These are phyloP conservation scores for Mycena capillaripes DNA, from an alignment of 768 basidiomycete species.

Conservation along the genomic window DNA sequence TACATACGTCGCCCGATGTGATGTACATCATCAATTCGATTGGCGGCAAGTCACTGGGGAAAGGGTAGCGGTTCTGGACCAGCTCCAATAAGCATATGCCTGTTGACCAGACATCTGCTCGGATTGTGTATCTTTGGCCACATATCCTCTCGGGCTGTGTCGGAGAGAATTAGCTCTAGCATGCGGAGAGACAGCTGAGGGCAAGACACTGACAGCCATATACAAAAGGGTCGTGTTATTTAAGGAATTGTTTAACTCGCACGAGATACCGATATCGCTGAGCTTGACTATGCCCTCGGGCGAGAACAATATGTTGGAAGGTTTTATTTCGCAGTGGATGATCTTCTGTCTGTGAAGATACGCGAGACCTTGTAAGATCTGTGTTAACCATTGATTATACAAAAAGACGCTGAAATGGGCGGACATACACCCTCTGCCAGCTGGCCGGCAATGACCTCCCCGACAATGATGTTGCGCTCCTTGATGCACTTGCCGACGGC, in stretches of 20 bases:
- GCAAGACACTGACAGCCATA: conserved; percentile 87
- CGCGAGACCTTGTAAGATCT: conserved; percentile 92
- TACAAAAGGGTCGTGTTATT: conserved; percentile 98
- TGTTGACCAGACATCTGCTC: conserved; percentile 98
- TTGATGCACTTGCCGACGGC: conserved; percentile 88
- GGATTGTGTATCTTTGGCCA: conserved; percentile 92
- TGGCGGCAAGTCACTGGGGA: conserved; percentile 89
- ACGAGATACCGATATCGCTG: conserved; percentile 97
- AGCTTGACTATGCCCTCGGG: conserved; percentile 92
- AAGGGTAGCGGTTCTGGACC: conserved; percentile 95
- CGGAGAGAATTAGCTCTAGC: conserved; percentile 21
- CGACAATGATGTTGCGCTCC: conserved; percentile 81
- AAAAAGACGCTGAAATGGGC: conserved; percentile 8
- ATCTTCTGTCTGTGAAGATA: conserved; percentile 93
- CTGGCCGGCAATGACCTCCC: conserved; percentile 91
- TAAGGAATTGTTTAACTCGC: conserved; percentile 94
- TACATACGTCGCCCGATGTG: conserved; percentile 78
- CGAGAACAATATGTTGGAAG: conserved; percentile 92
- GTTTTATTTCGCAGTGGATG: conserved; percentile 97
- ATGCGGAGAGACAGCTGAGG: background rate
- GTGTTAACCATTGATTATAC: conserved; percentile 30
- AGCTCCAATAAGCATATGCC: conserved; percentile 96
- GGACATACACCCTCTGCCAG: conserved; percentile 90
- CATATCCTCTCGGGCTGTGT: conserved; percentile 92
- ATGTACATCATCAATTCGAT: conserved; percentile 96